phyloP scores from a whole-genome alignment of 2,329 filamentous ascomycete species.

The Penicillium sp. region DNA sequence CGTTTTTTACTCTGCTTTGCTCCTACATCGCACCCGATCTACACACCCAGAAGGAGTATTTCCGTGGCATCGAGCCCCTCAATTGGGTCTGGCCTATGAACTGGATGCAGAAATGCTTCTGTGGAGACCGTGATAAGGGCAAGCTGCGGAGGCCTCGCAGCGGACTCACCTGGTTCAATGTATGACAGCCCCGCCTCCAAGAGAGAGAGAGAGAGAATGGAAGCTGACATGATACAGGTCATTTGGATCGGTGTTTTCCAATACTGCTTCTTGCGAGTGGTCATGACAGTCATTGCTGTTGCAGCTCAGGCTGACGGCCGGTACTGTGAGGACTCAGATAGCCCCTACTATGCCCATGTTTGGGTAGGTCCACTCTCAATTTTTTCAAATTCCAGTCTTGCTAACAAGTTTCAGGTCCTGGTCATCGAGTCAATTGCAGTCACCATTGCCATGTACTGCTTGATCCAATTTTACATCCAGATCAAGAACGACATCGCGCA shows the following conservation, averaged over 20 bases:
- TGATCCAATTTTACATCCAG: slow-evolving; percentile 79
- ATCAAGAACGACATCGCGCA: slow-evolving; percentile 63
- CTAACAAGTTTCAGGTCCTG: slow-evolving; percentile 49
- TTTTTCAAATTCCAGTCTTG: too few relatives aligned
- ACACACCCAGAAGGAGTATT: slow-evolving; percentile 80
- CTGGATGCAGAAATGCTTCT: slow-evolving; percentile 69
- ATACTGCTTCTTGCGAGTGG: slow-evolving; percentile 77
- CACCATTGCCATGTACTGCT: slow-evolving; percentile 74
- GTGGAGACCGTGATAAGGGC: slow-evolving; percentile 60
- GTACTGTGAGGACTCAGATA: slow-evolving; percentile 75
- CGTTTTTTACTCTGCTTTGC: slow-evolving; percentile 81
- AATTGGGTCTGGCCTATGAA: slow-evolving; percentile 66
- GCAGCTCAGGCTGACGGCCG: slow-evolving; percentile 2
- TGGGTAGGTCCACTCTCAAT: slow-evolving; percentile 55
- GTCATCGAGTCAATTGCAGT: slow-evolving; percentile 67
- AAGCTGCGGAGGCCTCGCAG: slow-evolving; percentile 73
- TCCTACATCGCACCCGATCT: slow-evolving; percentile 76
- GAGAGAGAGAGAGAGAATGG: background rate
- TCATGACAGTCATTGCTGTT: slow-evolving; percentile 41
- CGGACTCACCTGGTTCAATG: slow-evolving; percentile 87
- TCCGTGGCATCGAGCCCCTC: slow-evolving; percentile 66
- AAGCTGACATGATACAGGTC: slow-evolving; percentile 14
- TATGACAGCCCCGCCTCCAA: slow-evolving; percentile 25
- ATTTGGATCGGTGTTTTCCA: slow-evolving; percentile 81
- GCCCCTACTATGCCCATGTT: slow-evolving; percentile 72